These are phyloP conservation scores for Orbilia oligospora DNA, from an alignment of 2,329 filamentous ascomycete species.

Conservation along the genomic window DNA sequence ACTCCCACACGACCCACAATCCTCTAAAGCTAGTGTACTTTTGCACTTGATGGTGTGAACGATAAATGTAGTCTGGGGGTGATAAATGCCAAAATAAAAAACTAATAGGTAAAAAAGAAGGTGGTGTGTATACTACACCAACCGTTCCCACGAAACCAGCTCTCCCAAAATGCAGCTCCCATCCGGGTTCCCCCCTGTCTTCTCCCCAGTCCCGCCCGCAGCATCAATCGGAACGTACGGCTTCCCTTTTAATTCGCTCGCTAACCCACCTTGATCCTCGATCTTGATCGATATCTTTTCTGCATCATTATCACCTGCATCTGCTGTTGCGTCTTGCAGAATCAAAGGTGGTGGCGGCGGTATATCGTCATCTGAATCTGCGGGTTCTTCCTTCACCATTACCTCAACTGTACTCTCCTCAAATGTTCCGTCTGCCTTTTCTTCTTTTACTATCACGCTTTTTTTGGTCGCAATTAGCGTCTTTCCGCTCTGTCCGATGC, in stretches of 20 bases:
- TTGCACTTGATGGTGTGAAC: not conserved
- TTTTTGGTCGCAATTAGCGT: constrained; percentile 27
- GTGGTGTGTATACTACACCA: constrained; percentile 35
- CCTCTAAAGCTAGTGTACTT: constrained; percentile 1
- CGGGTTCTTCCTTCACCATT: constrained; percentile 42
- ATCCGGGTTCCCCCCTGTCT: constrained; percentile 56
- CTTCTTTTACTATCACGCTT: constrained; percentile 49
- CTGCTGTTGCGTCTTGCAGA: constrained; percentile 22
- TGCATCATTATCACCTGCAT: constrained; percentile 32
- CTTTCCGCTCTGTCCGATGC: constrained; percentile 55
- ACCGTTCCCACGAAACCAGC: constrained; percentile 51
- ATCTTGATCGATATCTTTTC: constrained; percentile 44
- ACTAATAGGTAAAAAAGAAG: not conserved
- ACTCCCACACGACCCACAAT: constrained; percentile 19
- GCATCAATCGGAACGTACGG: constrained; percentile 60
- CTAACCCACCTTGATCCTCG: constrained; percentile 23
- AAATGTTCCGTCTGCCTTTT: constrained; percentile 35
- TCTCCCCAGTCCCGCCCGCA: constrained; percentile 58
- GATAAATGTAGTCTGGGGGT: too few relatives aligned
- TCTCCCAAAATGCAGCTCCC: constrained; percentile 59
- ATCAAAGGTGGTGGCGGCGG: not conserved
- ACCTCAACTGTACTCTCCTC: constrained; percentile 41
- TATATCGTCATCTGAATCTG: constrained; percentile 44
- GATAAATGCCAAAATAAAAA: too few relatives aligned
- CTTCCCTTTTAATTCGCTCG: constrained; percentile 56